A percentile compares a stretch with the other conserved stretches of the same genome.
Evolutionary conservation across 2,329 filamentous ascomycete genomes (phyloP).

Genomic region (Lasiodiplodia theobromae): DNA sequence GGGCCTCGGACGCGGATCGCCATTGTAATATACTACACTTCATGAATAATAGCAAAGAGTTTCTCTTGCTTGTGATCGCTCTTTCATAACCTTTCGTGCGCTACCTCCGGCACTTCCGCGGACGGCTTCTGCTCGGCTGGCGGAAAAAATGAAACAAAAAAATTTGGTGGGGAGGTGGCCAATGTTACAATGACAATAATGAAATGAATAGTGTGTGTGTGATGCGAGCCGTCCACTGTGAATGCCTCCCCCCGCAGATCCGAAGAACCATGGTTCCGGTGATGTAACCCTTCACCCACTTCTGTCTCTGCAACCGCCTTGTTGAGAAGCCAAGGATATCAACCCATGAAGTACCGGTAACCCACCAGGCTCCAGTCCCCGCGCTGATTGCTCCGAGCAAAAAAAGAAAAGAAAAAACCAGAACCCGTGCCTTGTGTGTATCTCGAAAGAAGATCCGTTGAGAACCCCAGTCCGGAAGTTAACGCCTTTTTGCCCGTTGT

Average conservation of each 20-base stretch:
- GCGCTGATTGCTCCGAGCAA: neutral
- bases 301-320: constrained; percentile 8
- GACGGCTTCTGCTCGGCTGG: neutral
- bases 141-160: neutral
- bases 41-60: neutral
- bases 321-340: constrained; percentile 12
- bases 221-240: neutral
- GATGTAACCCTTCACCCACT: neutral
- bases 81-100: neutral
- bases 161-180: neutral
- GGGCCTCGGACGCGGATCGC: neutral
- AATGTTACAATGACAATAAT: constrained; percentile 6
- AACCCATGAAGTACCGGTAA: neutral
- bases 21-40: constrained; percentile 2
- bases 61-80: neutral
- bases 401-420: constrained; percentile 8
- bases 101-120: neutral
- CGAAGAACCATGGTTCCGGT: neutral
- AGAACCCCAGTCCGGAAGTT: neutral
- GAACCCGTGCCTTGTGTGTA: constrained; percentile 29
- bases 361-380: neutral
- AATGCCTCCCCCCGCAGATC: neutral
- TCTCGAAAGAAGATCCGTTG: constrained; percentile 17
- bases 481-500: constrained; percentile 28
- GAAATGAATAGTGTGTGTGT: neutral